Evolutionary conservation across 306 rosid genomes (phyloP), one percentile per base, ranked within the genome.

Genomic region (Medicago arabica): DNA sequence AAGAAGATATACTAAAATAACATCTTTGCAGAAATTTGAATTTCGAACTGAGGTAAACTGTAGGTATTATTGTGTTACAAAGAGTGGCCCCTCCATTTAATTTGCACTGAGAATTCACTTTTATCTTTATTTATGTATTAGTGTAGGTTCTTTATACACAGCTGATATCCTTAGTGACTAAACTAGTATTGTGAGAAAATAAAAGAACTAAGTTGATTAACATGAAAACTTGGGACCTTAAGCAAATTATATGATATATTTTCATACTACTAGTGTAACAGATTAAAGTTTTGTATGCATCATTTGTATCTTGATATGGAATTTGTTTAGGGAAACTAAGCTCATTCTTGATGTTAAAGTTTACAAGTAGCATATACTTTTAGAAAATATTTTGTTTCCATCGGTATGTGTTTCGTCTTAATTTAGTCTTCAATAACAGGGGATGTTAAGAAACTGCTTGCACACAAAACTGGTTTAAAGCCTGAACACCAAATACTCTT

Each of bases 401-500:
- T 78, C 51, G 75, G 17, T 76, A 55, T 72, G 31, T 71, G 41
- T 73, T 51, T 79, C 31, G 59, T 71, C 76, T 75, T 61, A 59
- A 58, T 46, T 51, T 67, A 25, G 73, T 80, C 40, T 17, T 75
- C 31, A 19, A 43, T 78, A 55, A 13, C 87, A 94, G 98, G 93
- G 84, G 97, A 94, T 72, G 71, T 88, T 61, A 91, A 94, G 85
- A 84, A 83, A 10, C 65, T 73, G 44, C 88, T 92, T 38, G 78
- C 78, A 17, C 87, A 86, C 38, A 89, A 83, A 86, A 85, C 93
- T 61, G 90, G 93, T 78, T 83, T 94, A 81, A 75, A 69, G 82
- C 89, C 89, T 23, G 76, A 81, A 67, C 91, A 81, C 76, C 98
- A 92, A 82, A 83, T 83, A 15, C 95, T 92, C 28, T 86, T 88